Percentiles rank a stretch among this genome's conserved stretches.
Evolutionary conservation across 305 asterid genomes (phyloP).

Genomic region (Fraxinus velutina): DNA sequence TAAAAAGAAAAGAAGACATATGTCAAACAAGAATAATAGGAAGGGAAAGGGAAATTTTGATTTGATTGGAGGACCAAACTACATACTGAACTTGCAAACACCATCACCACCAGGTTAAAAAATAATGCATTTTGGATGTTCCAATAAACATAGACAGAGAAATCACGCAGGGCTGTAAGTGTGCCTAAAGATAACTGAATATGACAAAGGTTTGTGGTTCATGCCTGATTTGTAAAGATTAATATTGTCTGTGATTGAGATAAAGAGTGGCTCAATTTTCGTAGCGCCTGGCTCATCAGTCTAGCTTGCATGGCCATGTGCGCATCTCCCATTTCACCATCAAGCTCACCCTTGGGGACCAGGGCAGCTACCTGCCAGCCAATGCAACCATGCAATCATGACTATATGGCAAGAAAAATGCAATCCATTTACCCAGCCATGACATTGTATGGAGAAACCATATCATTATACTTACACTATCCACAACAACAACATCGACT

Average conservation of each 20-base stretch:
- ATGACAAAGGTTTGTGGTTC: slow-evolving; percentile 6
- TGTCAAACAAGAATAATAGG: neutral
- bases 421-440: slow-evolving; percentile 16
- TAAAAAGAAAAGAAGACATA: neutral
- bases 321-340: slow-evolving; percentile 99
- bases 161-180: neutral
- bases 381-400: slow-evolving; percentile 9
- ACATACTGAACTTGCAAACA: neutral
- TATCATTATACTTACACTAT: slow-evolving; percentile 67
- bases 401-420: slow-evolving; percentile 12
- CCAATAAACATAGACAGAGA: neutral
- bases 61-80: neutral
- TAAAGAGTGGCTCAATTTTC: slow-evolving; percentile 89
- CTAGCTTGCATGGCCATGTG: slow-evolving; percentile 99
- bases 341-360: slow-evolving; percentile 88
- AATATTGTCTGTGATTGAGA: slow-evolving; percentile 84
- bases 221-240: slow-evolving; percentile 83
- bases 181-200: neutral
- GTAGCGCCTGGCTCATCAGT: slow-evolving; percentile 96
- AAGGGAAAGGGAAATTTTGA: neutral
- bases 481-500: slow-evolving; percentile 94
- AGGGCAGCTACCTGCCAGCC: slow-evolving; percentile 86
- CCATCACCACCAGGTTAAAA: neutral
- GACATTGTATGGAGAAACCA: slow-evolving; percentile 16
- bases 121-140: neutral